phyloP scores from a whole-genome alignment of 2,329 filamentous ascomycete genomes.

The Acephala macrosclerotiorum region DNA sequence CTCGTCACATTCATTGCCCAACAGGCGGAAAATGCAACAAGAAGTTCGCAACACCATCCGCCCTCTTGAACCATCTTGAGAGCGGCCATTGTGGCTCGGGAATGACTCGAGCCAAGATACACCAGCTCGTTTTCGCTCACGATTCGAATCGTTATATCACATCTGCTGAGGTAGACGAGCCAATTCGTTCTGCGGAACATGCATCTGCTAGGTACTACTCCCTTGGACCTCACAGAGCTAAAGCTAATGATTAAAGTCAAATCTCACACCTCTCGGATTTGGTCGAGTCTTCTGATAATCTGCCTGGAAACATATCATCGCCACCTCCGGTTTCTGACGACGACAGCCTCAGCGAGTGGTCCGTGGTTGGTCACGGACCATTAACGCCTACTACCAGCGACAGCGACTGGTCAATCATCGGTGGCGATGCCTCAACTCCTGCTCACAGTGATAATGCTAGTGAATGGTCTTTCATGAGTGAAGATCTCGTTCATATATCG shows the following conservation, averaged over 20 bases:
- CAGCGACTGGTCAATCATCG: slow-evolving; percentile 24
- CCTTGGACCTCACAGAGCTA: slow-evolving; percentile 7
- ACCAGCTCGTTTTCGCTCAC: slow-evolving; percentile 13
- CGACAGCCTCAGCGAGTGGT: slow-evolving; percentile 24
- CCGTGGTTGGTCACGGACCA: slow-evolving; percentile 11
- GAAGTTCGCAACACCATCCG: slow-evolving; percentile 27
- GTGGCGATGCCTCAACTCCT: slow-evolving; percentile 15
- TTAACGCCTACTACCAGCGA: slow-evolving; percentile 20
- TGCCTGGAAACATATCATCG: slow-evolving; percentile 11
- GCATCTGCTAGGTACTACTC: slow-evolving; percentile 3
- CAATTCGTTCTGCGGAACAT: neutral
- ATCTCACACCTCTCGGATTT: slow-evolving; percentile 1
- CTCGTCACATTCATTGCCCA: slow-evolving; percentile 25
- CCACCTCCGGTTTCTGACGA: slow-evolving; percentile 11
- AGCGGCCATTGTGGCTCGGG: slow-evolving; percentile 26
- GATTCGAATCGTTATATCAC: slow-evolving; percentile 24
- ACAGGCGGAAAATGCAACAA: slow-evolving; percentile 19
- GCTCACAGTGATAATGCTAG: slow-evolving; percentile 19
- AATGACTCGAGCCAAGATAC: slow-evolving; percentile 26
- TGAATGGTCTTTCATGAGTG: slow-evolving; percentile 21
- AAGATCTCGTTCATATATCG: slow-evolving; percentile 16
- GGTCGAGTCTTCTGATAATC: slow-evolving; percentile 9
- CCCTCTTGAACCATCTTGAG: slow-evolving; percentile 27
- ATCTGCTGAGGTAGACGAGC: slow-evolving; percentile 15
- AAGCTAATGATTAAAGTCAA: slow-evolving; percentile 5